Conservation (phyloP, 305 asterid genomes). For the Nicotiana rustica region DNA sequence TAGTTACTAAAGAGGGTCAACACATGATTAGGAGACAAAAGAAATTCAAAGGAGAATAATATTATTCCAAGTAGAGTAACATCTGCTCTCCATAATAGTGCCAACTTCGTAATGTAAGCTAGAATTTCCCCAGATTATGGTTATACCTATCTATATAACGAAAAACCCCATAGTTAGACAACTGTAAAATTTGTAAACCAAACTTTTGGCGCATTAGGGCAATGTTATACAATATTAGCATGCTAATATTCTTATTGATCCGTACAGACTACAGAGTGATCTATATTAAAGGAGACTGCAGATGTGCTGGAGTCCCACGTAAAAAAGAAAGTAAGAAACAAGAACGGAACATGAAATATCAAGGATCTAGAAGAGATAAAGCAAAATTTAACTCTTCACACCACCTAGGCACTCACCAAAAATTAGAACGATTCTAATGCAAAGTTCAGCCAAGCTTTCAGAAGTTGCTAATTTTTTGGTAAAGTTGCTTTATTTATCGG, state of each 20-base stretch:
- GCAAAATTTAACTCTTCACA: background rate
- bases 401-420: background rate
- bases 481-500: constrained; percentile 2
- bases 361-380: background rate
- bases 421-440: background rate
- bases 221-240: background rate
- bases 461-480: background rate
- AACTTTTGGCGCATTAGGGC: background rate
- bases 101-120: background rate
- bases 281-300: background rate
- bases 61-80: constrained; percentile 15
- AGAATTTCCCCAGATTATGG: background rate
- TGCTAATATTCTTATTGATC: background rate
- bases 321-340: background rate
- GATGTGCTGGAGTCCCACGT: background rate
- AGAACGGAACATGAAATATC: background rate
- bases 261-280: background rate
- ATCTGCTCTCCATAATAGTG: constrained; percentile 6
- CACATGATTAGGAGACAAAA: constrained; percentile 3
- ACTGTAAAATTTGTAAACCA: background rate
- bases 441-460: background rate
- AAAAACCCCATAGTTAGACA: background rate
- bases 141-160: background rate
- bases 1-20: background rate
- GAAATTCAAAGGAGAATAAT: background rate